Conservation (phyloP, 1,284 basidiomycete species). For the Rhodotorula sp. region DNA sequence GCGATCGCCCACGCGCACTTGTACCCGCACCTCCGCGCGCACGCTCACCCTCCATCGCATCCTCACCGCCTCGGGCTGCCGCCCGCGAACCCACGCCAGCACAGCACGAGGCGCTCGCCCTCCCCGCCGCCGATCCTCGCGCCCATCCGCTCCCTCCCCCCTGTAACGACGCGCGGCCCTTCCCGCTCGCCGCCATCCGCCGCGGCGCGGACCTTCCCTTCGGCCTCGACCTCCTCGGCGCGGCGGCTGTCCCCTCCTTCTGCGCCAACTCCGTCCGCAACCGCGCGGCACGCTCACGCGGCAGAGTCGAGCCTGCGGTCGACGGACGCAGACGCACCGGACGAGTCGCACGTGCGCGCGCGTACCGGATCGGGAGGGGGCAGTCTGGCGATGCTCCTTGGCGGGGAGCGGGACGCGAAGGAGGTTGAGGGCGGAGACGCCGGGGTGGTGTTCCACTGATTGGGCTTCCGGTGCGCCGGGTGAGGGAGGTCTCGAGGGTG, state of each 20-base stretch:
- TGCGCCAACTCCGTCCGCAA: too few relatives aligned
- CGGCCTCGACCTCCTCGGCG: too few relatives aligned
- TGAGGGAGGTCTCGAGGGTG: too few relatives aligned
- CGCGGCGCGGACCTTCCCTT: too few relatives aligned
- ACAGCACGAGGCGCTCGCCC: not conserved
- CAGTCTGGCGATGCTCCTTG: conserved; percentile 17
- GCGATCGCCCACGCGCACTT: too few relatives aligned
- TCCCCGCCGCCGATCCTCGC: conserved; percentile 18
- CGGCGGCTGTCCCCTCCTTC: too few relatives aligned
- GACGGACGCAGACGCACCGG: not conserved
- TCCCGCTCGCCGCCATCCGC: not conserved
- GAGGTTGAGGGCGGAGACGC: not conserved
- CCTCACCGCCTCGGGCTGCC: not conserved
- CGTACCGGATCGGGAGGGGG: too few relatives aligned
- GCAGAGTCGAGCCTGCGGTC: not conserved
- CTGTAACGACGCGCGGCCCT: not conserved
- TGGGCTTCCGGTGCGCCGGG: too few relatives aligned
- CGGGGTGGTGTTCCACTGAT: conserved; percentile 12
- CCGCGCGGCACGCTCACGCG: not conserved
- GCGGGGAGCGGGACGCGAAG: conserved; percentile 9
- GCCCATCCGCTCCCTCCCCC: conserved; percentile 11
- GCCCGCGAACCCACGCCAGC: not conserved
- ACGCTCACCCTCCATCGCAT: not conserved
- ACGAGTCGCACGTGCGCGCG: not conserved
- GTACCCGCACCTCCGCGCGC: not conserved